phyloP scores from a whole-genome alignment of 306 rosid species.

The Glycyrrhiza uralensis region DNA sequence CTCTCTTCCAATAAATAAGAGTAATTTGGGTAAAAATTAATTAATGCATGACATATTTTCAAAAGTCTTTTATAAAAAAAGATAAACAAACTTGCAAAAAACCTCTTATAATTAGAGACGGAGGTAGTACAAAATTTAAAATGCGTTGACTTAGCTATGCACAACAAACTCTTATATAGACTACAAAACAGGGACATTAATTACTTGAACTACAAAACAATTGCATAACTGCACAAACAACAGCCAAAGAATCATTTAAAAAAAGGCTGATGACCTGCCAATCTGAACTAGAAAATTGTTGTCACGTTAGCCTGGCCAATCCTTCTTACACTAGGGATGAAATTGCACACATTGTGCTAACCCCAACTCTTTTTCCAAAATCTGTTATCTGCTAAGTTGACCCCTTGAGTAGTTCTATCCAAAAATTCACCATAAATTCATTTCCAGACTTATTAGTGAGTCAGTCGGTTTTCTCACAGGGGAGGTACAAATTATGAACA shows the following conservation, averaged over 20 bases:
- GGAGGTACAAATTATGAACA: not conserved
- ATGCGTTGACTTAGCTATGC: not conserved
- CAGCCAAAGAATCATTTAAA: not conserved
- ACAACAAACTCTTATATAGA: not conserved
- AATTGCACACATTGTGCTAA: not conserved
- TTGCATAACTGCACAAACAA: not conserved
- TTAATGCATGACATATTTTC: no score
- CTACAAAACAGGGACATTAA: not conserved
- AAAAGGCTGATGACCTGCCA: not conserved
- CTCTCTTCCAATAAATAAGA: no score
- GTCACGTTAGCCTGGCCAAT: not conserved
- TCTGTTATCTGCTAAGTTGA: not conserved
- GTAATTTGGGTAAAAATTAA: no score
- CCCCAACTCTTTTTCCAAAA: not conserved
- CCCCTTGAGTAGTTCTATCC: not conserved
- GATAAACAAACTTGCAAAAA: no score
- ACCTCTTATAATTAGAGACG: no score
- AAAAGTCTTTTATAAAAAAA: no score
- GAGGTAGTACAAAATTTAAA: not conserved
- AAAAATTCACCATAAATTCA: conserved; percentile 1
- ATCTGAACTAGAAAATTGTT: not conserved
- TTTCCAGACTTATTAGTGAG: not conserved
- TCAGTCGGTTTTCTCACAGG: not conserved
- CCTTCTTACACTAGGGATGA: not conserved
- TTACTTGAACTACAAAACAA: not conserved